These are phyloP conservation scores for Helotiales sp. DNA, from an alignment of 2,329 filamentous ascomycete genomes.

Conservation along the genomic window DNA sequence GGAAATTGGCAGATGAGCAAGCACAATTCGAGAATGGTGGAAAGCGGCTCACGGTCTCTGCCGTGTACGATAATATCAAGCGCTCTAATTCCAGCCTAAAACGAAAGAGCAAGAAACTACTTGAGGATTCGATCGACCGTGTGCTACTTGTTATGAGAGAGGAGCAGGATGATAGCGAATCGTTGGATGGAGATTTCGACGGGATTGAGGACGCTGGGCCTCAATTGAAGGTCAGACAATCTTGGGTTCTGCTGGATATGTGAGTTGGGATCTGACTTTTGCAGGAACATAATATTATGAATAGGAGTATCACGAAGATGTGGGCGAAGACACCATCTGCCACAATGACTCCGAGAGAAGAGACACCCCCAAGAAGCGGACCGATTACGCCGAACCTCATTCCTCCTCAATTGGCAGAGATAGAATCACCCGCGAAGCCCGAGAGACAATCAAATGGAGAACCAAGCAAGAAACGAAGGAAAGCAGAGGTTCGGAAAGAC, in stretches of 20 bases:
- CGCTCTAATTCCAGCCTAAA: conserved; percentile 84
- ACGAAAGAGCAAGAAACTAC: conserved; percentile 74
- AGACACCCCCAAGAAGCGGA: conserved; percentile 18
- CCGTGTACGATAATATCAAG: conserved; percentile 78
- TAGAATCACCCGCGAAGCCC: conserved; percentile 32
- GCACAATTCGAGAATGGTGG: conserved; percentile 47
- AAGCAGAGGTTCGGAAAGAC: conserved; percentile 50
- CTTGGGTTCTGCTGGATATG: background rate
- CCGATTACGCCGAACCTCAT: conserved; percentile 22
- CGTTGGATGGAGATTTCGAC: conserved; percentile 50
- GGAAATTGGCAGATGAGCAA: conserved; percentile 71
- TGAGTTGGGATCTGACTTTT: conserved; percentile 18
- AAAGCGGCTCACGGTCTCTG: conserved; percentile 55
- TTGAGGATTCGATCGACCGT: conserved; percentile 84
- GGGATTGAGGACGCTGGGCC: conserved; percentile 40
- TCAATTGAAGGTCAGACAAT: conserved; percentile 30
- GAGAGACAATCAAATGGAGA: conserved; percentile 65
- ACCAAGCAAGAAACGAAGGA: conserved; percentile 65
- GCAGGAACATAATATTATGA: conserved; percentile 61
- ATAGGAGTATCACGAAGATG: conserved; percentile 60
- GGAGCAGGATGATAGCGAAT: conserved; percentile 45
- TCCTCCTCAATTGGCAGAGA: conserved; percentile 26
- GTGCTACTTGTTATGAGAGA: conserved; percentile 72
- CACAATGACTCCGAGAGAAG: conserved; percentile 23
- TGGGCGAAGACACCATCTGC: conserved; percentile 47